Percentiles rank a stretch among this genome's conserved stretches.
These are phyloP conservation scores for Ophiocordyceps camponoti-rufipedis DNA, from an alignment of 2,329 filamentous ascomycete genomes.

Conservation along the genomic window DNA sequence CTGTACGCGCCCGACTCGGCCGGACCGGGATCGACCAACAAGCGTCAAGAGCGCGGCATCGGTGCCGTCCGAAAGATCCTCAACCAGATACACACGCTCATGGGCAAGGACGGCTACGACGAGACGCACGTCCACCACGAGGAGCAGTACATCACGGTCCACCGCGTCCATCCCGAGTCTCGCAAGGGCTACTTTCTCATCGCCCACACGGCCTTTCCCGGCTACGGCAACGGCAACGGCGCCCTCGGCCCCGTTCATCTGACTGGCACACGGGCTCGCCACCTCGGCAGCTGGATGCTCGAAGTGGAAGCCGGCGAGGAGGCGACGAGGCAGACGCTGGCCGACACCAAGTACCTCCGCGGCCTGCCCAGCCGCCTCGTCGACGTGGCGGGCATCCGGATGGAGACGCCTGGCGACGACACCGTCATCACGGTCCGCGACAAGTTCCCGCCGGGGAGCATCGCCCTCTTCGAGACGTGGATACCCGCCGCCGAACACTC, in stretches of 20 bases:
- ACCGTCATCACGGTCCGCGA: slow-evolving; percentile 67
- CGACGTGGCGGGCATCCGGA: slow-evolving; percentile 52
- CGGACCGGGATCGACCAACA: slow-evolving; percentile 33
- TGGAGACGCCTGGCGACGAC: slow-evolving; percentile 54
- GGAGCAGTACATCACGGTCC: slow-evolving; percentile 88
- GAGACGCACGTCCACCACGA: slow-evolving; percentile 97
- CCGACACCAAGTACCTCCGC: slow-evolving; percentile 53
- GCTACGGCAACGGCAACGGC: slow-evolving; percentile 70
- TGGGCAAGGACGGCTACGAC: slow-evolving; percentile 88
- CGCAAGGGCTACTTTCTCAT: slow-evolving; percentile 91
- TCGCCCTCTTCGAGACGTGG: slow-evolving; percentile 91
- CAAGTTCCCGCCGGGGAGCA: slow-evolving; percentile 80
- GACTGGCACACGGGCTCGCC: slow-evolving; percentile 65
- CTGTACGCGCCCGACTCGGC: slow-evolving; percentile 68
- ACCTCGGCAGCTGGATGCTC: slow-evolving; percentile 80
- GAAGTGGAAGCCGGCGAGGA: slow-evolving; percentile 68
- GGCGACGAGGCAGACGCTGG: slow-evolving; percentile 42
- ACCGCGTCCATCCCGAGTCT: slow-evolving; percentile 81
- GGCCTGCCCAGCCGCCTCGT: slow-evolving; percentile 74
- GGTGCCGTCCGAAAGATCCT: slow-evolving; percentile 80
- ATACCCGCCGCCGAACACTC: slow-evolving; percentile 77
- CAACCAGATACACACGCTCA: slow-evolving; percentile 85
- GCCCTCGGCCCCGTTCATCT: slow-evolving; percentile 65
- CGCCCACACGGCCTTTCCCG: slow-evolving; percentile 88
- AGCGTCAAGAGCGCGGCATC: slow-evolving; percentile 65